Base-by-base conservation (phyloP, 169 alveolate species). In the Plasmodium coatneyi region DNA sequence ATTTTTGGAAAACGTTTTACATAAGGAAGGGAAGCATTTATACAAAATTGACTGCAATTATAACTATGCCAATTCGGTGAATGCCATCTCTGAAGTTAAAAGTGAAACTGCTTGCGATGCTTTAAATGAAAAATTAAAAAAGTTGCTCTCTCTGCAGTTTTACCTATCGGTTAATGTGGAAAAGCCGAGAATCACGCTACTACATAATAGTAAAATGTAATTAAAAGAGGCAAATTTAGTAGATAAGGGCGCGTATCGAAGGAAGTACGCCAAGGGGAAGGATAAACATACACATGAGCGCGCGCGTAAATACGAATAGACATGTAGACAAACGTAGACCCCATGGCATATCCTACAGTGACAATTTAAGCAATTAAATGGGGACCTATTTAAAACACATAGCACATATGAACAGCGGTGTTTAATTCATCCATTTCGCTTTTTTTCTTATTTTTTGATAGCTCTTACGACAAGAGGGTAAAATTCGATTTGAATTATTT, bases 1-100 rank as follows among this genome's bases (percentile, higher is more conserved):
- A 79, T 60, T 22, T 41, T 79, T 87, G 41, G 93, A 79, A 79
- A 70, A 79, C 22, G 82, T 87, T 41, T 79, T 79, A 72, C 89
- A 60, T 16, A 87, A 70, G 66, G 89, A 87, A 60, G 93, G 93
- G 46, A 87, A 72, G 16, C 84, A 87, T 46, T 22, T 78, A 49
- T 87, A 78, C 72, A 79, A 36, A 70, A 14, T 87, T 39, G 34
- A 32, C n/a, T 87, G 93, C 56, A 87, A 60, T 60, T 87, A 87
- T 46, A n/a, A 46, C 14, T 87, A 87, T 56, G 39, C 70, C 30
- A 49, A 36, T 60, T 19, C 16, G 12, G 36, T 72, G 39, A 30
- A 32, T 54, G 19, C 28, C 28, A 32, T 66, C 28, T 22, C 32
- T 72, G 49, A 43, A 83, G 52, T 12, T 19, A 83, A 66, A 25